phyloP scores from a whole-genome alignment of 164 flowering plant genomes.

The Sedum album region DNA sequence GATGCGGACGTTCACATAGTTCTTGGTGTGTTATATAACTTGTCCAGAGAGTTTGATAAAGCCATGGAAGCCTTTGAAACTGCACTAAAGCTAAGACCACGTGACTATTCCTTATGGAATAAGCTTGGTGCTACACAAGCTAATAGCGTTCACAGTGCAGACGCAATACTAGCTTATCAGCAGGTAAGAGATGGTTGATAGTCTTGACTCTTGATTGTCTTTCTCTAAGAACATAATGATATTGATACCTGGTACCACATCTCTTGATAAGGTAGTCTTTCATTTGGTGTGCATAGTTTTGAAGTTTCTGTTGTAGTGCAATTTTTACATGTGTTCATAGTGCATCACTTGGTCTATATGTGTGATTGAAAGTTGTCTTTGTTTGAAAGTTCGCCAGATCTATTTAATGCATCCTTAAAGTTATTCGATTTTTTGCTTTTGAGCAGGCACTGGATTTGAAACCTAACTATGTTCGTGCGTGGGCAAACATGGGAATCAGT shows the following conservation, averaged over 20 bases:
- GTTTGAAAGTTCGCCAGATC: too few relatives aligned
- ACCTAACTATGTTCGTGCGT: slow-evolving; percentile 97
- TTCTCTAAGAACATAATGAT: background rate
- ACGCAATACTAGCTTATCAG: slow-evolving; percentile 92
- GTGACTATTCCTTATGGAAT: slow-evolving; percentile 97
- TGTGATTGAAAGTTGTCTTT: too few relatives aligned
- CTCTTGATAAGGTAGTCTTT: background rate
- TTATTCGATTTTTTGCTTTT: background rate
- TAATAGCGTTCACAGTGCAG: slow-evolving; percentile 92
- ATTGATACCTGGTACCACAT: background rate
- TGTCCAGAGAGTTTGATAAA: slow-evolving; percentile 87
- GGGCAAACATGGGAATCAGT: slow-evolving; percentile 99
- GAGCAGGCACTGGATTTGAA: slow-evolving; percentile 87
- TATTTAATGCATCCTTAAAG: background rate
- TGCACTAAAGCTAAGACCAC: slow-evolving; percentile 81
- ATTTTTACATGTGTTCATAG: too few relatives aligned
- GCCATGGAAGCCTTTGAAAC: slow-evolving; percentile 73
- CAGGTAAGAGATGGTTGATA: slow-evolving; percentile 34
- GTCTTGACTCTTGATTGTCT: background rate
- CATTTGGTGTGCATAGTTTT: background rate
- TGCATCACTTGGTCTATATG: too few relatives aligned
- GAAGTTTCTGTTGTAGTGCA: background rate
- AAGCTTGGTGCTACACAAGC: slow-evolving; percentile 99
- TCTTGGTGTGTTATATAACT: slow-evolving; percentile 80
- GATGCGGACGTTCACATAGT: slow-evolving; percentile 96